phyloP scores from a whole-genome alignment of 768 basidiomycete genomes.

The Suillus placidus region DNA sequence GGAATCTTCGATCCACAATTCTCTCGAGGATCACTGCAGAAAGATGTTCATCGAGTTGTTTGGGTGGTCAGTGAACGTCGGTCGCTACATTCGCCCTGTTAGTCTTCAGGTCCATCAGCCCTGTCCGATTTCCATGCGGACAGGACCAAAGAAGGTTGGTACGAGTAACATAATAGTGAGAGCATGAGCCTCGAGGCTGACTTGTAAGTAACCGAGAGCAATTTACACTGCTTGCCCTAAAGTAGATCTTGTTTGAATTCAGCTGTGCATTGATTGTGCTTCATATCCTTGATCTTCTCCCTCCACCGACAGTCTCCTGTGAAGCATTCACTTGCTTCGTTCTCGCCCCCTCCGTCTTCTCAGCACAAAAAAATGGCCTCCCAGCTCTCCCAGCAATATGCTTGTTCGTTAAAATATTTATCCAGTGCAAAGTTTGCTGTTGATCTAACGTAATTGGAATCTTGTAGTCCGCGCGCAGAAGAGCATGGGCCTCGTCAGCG shows the following conservation, averaged over 20 bases:
- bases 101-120: neutral
- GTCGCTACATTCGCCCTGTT: neutral
- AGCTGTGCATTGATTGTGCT: slow-evolving; percentile 9
- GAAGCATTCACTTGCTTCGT: slow-evolving; percentile 88
- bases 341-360: slow-evolving; percentile 38
- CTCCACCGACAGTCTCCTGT: slow-evolving; percentile 24
- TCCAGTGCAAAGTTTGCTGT: slow-evolving; percentile 7
- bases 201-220: neutral
- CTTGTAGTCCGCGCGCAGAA: slow-evolving; percentile 90
- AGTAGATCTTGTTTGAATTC: slow-evolving; percentile 9
- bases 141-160: neutral
- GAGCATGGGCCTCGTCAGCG: slow-evolving; percentile 82
- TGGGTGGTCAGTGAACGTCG: no score
- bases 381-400: slow-evolving; percentile 79
- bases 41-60: neutral
- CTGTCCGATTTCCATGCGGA: neutral
- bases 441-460: slow-evolving; percentile 21
- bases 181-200: neutral
- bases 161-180: neutral
- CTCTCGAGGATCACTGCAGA: neutral
- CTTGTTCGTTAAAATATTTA: slow-evolving; percentile 56
- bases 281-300: slow-evolving; percentile 28
- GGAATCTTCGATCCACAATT: neutral
- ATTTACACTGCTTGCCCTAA: slow-evolving; percentile 25
- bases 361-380: slow-evolving; percentile 59